Evolutionary conservation across 2,329 filamentous ascomycete genomes (phyloP).

Genomic region (Mycosphaerella sp.): DNA sequence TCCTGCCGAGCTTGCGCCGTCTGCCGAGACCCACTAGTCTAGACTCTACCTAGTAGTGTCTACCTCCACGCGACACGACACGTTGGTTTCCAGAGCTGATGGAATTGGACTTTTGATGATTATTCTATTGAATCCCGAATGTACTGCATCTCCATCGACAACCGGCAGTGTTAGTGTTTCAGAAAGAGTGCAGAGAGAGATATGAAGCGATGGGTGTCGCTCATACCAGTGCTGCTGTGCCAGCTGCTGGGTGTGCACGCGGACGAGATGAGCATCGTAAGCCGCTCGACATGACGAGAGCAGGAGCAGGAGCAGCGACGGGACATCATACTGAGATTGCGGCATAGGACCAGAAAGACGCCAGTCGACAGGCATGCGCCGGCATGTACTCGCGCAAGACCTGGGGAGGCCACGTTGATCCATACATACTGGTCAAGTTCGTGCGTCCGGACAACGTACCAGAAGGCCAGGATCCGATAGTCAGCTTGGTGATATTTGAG

Average conservation of each 20-base stretch:
- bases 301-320: background rate
- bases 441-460: slow-evolving; percentile 51
- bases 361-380: slow-evolving; percentile 74
- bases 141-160: background rate
- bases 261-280: slow-evolving; percentile 32
- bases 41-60: too few relatives aligned
- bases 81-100: background rate
- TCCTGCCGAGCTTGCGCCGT: background rate
- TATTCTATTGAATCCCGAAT: background rate
- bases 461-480: slow-evolving; percentile 62
- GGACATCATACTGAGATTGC: slow-evolving; percentile 11
- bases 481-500: slow-evolving; percentile 87
- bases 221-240: slow-evolving; percentile 28
- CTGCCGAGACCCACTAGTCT: too few relatives aligned
- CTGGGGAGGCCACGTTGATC: slow-evolving; percentile 83
- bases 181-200: slow-evolving; percentile 12
- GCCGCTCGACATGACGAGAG: slow-evolving; percentile 5
- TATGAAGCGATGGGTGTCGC: slow-evolving; percentile 29
- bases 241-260: slow-evolving; percentile 26
- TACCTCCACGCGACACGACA: background rate
- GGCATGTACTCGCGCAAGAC: slow-evolving; percentile 90
- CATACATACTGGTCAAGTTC: slow-evolving; percentile 83
- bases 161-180: background rate
- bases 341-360: slow-evolving; percentile 65
- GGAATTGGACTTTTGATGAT: too few relatives aligned